Evolutionary conservation across 164 flowering plant genomes (phyloP).

Genomic region (Nymphaea thermarum): DNA sequence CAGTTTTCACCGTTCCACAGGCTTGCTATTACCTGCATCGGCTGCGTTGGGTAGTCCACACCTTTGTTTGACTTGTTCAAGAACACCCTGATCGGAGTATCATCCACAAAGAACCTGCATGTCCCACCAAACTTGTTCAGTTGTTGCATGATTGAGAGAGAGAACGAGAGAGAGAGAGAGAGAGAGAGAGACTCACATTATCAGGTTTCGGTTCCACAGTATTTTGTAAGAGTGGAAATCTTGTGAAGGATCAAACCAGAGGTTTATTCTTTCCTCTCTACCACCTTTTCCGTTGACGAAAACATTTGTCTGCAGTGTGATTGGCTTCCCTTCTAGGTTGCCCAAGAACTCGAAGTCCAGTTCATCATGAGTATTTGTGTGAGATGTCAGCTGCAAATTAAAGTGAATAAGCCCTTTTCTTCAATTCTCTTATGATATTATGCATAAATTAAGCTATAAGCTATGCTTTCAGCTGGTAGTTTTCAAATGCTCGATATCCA

Average conservation of each 20-base stretch:
- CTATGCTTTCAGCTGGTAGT: too few relatives aligned
- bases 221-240: slow-evolving; percentile 42
- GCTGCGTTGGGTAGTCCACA: slow-evolving; percentile 34
- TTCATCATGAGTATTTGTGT: slow-evolving; percentile 35
- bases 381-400: slow-evolving; percentile 32
- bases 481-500: too few relatives aligned
- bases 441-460: too few relatives aligned
- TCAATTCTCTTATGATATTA: too few relatives aligned
- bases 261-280: slow-evolving; percentile 43
- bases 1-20: slow-evolving; percentile 60
- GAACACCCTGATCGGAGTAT: slow-evolving; percentile 53
- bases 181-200: slow-evolving; percentile 32
- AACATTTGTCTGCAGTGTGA: slow-evolving; percentile 43
- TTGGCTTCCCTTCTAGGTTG: slow-evolving; percentile 39
- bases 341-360: slow-evolving; percentile 80
- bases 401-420: too few relatives aligned
- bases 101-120: slow-evolving; percentile 53
- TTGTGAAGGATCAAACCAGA: slow-evolving; percentile 63
- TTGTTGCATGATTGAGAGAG: not conserved
- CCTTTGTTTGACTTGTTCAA: slow-evolving; percentile 36
- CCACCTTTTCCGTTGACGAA: slow-evolving; percentile 37
- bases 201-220: slow-evolving; percentile 61
- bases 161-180: slow-evolving; percentile 1
- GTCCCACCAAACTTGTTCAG: not conserved
- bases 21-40: slow-evolving; percentile 46